Evolutionary conservation across 306 rosid genomes (phyloP).

Genomic region (Trifolium subterraneum): DNA sequence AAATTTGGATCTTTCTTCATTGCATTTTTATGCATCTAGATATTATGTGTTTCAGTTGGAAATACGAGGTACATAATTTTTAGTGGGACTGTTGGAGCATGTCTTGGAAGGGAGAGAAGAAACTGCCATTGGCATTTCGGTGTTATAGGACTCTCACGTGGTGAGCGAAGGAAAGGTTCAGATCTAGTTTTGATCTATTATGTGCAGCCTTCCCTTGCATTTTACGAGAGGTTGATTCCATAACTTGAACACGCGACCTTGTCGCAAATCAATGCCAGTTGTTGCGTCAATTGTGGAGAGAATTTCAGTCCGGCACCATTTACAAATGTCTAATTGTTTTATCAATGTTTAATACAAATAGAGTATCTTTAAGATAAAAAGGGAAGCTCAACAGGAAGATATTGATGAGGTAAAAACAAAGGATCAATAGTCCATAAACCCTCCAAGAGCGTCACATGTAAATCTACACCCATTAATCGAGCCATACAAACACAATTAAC

Average conservation of each 20-base stretch:
- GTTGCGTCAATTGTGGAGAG: neutral
- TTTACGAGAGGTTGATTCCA: neutral
- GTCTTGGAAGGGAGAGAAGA: neutral
- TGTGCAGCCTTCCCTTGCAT: neutral
- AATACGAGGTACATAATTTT: no score
- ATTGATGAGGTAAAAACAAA: no score
- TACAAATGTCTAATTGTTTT: no score
- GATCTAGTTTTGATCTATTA: neutral
- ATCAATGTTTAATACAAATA: no score
- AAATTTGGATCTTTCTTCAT: neutral
- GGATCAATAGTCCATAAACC: no score
- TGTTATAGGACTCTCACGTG: neutral
- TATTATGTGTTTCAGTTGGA: no score
- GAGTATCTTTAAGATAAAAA: no score
- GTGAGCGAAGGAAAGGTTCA: neutral
- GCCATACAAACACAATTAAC: no score
- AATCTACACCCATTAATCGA: no score
- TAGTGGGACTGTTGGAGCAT: no score
- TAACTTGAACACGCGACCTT: neutral
- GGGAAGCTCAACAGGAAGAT: no score
- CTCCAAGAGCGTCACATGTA: no score
- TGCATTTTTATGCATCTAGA: neutral
- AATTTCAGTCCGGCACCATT: neutral
- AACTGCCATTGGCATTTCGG: neutral
- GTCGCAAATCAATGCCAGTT: neutral